Conservation (phyloP, 371 early-diverging fungal species). For the Mortierella sp. region DNA sequence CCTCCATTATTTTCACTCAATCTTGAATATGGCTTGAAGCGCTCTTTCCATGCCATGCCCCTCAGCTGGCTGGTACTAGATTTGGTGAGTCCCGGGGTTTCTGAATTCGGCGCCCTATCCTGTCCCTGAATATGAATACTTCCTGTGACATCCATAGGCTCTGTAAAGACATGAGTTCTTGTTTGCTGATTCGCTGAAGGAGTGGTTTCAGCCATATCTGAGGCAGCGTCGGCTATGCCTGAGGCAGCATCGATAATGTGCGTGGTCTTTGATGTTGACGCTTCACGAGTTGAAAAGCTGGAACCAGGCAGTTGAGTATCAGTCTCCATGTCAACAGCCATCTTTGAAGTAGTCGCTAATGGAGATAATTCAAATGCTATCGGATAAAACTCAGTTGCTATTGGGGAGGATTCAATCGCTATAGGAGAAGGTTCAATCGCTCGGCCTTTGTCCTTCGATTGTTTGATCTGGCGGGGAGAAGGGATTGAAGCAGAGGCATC, state of each 20-base stretch:
- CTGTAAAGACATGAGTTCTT: not conserved
- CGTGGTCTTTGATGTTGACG: not conserved
- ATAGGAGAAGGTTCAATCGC: not conserved
- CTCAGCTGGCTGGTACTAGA: slow-evolving; percentile 12
- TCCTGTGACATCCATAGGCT: not conserved
- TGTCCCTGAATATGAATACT: not conserved
- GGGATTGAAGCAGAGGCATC: not conserved
- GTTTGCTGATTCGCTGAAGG: not conserved
- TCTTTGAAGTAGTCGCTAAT: not conserved
- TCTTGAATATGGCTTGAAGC: slow-evolving; percentile 23
- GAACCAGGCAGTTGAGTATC: not conserved
- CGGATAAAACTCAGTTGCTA: too few species aligned
- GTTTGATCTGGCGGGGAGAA: not conserved
- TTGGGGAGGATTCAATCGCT: too few species aligned
- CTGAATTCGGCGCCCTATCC: slow-evolving; percentile 1
- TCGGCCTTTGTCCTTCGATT: not conserved
- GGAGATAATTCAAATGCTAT: not conserved
- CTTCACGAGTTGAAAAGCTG: not conserved
- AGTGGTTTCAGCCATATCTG: too few species aligned
- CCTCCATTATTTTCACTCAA: not conserved
- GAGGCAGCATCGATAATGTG: not conserved
- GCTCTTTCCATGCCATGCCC: slow-evolving; percentile 13
- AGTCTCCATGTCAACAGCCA: not conserved
- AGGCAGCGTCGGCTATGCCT: not conserved
- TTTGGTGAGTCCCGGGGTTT: not conserved